phyloP scores from a whole-genome alignment of 2,329 filamentous ascomycete species.

The Scleromitrula shiraiana region DNA sequence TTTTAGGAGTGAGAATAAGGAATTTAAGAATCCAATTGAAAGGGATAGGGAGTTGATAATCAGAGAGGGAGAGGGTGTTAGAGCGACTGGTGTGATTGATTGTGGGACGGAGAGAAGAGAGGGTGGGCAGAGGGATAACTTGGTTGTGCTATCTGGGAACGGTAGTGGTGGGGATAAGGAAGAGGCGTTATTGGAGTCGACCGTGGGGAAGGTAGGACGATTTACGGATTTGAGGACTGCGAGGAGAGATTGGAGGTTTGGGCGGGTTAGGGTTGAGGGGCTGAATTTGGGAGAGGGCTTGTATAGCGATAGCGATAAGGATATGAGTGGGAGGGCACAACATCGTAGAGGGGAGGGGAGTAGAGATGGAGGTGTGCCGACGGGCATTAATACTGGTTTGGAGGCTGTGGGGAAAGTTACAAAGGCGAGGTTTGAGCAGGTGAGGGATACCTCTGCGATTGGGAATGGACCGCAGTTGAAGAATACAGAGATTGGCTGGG shows the following conservation, averaged over 20 bases:
- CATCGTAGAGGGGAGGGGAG: slow-evolving; percentile 39
- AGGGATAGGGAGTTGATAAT: background rate
- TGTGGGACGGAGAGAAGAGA: too few relatives aligned
- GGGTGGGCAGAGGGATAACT: too few relatives aligned
- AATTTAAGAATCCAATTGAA: background rate
- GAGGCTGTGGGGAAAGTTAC: slow-evolving; percentile 57
- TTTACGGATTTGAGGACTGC: slow-evolving; percentile 35
- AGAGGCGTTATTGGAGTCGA: slow-evolving; percentile 23
- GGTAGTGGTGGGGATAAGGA: background rate
- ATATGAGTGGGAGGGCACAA: slow-evolving; percentile 47
- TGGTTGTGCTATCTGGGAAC: too few relatives aligned
- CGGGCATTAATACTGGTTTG: slow-evolving; percentile 22
- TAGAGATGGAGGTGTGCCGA: slow-evolving; percentile 5
- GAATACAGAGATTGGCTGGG: slow-evolving; percentile 78
- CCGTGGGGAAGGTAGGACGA: slow-evolving; percentile 26
- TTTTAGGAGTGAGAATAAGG: background rate
- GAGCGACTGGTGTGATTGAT: too few relatives aligned
- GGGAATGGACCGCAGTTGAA: slow-evolving; percentile 45
- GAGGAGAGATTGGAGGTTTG: slow-evolving; percentile 70
- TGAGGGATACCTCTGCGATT: background rate
- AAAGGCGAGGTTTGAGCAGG: slow-evolving; percentile 70
- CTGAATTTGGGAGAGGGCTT: too few relatives aligned
- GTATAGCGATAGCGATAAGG: too few relatives aligned
- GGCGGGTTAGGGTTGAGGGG: slow-evolving; percentile 68
- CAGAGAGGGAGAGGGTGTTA: too few relatives aligned